These are phyloP conservation scores for Biscutella auriculata DNA, from an alignment of 441 rosid species.

Conservation along the genomic window DNA sequence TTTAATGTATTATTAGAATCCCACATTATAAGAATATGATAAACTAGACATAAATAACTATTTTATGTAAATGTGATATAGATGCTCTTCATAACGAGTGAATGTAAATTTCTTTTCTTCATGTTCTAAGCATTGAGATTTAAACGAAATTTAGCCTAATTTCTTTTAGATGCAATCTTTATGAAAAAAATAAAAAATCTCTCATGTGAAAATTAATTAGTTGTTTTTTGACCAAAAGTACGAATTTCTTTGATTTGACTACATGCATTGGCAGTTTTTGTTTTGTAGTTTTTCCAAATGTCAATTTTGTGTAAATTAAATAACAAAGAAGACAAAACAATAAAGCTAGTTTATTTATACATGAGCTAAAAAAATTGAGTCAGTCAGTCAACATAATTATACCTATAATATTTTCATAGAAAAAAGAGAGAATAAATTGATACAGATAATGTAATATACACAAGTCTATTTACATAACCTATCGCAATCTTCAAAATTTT, in stretches of 20 bases:
- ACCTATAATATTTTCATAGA: too few species aligned
- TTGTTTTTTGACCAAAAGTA: neutral
- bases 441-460: too few species aligned
- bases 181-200: neutral
- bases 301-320: neutral
- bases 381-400: too few species aligned
- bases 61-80: neutral
- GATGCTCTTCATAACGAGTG: neutral
- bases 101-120: neutral
- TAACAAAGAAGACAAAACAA: neutral
- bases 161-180: neutral
- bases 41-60: neutral
- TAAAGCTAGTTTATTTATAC: neutral
- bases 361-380: neutral
- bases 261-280: neutral
- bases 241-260: conserved; percentile 2
- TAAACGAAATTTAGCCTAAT: neutral
- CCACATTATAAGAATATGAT: too few species aligned
- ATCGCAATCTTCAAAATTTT: too few species aligned
- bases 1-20: too few species aligned
- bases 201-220: neutral
- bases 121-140: neutral
- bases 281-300: conserved; percentile 3
- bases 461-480: too few species aligned
- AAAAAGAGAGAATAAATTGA: too few species aligned